These are phyloP conservation scores for Plasmodium gaboni DNA, from an alignment of 169 alveolate genomes.

Conservation along the genomic window DNA sequence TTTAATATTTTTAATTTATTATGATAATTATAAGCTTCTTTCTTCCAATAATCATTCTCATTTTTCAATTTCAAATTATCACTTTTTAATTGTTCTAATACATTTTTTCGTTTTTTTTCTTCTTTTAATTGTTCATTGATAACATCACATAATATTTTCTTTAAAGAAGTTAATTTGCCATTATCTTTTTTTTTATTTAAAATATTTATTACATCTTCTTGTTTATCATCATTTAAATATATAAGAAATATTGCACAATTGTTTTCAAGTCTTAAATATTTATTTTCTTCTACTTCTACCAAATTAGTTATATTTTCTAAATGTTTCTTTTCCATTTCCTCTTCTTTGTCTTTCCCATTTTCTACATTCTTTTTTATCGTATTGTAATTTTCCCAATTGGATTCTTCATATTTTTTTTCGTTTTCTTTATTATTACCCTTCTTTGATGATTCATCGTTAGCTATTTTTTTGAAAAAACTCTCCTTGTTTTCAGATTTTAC, in stretches of 20 bases:
- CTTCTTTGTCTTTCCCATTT: not conserved
- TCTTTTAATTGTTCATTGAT: constrained; percentile 7
- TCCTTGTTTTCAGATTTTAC: constrained; percentile 46
- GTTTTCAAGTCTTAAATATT: not conserved
- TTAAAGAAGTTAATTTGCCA: constrained; percentile 16
- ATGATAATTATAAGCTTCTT: constrained; percentile 41
- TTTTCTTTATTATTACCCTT: not conserved
- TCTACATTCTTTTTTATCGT: not conserved
- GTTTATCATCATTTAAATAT: constrained; percentile 12
- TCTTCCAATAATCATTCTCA: constrained; percentile 51
- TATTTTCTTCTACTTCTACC: not conserved
- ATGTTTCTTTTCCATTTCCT: not conserved
- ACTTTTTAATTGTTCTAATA: constrained; percentile 18
- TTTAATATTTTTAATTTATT: constrained; percentile 24
- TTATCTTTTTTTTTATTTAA: not conserved
- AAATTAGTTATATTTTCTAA: not conserved
- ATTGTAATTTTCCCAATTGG: not conserved
- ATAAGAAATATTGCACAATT: constrained; percentile 14
- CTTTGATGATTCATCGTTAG: not conserved
- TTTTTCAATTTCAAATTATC: constrained; percentile 11
- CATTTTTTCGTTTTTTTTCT: constrained; percentile 16
- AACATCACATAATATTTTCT: constrained; percentile 13
- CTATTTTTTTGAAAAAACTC: constrained; percentile 21
- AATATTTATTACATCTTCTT: constrained; percentile 2
- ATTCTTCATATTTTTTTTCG: not conserved